Base-by-base conservation (phyloP, 1,284 basidiomycete genomes). In the Moniliophthora roreri region DNA sequence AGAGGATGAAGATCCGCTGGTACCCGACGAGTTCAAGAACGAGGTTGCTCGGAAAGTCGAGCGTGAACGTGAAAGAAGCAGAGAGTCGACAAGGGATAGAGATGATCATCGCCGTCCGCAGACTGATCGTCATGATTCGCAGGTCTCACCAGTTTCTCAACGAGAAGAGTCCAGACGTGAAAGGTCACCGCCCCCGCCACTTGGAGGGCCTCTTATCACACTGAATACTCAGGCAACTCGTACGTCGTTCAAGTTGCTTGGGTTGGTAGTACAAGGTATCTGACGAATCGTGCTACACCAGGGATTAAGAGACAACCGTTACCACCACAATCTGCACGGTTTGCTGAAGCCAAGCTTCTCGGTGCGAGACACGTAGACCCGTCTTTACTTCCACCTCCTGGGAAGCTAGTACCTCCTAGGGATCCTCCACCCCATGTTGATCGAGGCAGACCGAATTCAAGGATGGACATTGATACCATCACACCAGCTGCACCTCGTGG, bases 281-380 rank as follows among this genome's bases (percentile, higher is more conserved):
- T n/a, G n/a, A n/a, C n/a, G n/a, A n/a, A n/a, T n/a, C 11, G 28
- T 11, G 6, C 28, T 32, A 6, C 28, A 32, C 11, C 28, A 70
- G 66, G 63, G 54, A 68, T 62, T 4, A 65, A 60, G 53, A 61
- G 70, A 51, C 56, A 52, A 10, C 70, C 71, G 3, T 57, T 68
- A 36, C 70, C 70, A 26, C 64, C 71, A 46, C 68, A 72, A 62
- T 52, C 57, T 16, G 54, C 65, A 8, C 59, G 64, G 20, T 69
- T 70, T 47, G 64, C 63, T 13, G 70, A 67, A 28, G 57, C 57
- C 9, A 56, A 42, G 23, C 38, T 40, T 32, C 34, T 23, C 18
- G 24, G 16, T 9, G 24, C 28, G 10, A 38, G 48, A 54, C 16
- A 46, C 35, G 28, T 48, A 58, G 51, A 28, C 55, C 53, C n/a